A percentile compares a stretch with the other conserved stretches of the same genome.
These are phyloP conservation scores for Graphium sp. DNA, from an alignment of 2,329 filamentous ascomycete species.

Conservation along the genomic window DNA sequence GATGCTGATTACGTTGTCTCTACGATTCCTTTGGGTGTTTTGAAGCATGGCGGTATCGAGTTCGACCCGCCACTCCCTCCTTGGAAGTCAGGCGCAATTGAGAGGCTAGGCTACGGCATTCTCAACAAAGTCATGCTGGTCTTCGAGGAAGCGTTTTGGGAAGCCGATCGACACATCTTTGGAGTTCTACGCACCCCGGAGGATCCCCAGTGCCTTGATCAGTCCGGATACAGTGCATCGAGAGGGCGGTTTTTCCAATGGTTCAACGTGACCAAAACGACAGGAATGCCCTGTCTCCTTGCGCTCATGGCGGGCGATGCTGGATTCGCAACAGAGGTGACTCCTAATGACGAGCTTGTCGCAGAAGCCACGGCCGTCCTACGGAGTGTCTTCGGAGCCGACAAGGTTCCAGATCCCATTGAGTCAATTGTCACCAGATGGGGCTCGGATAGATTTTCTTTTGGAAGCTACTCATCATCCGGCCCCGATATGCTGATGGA, in stretches of 20 bases:
- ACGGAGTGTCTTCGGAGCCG: slow-evolving; percentile 52
- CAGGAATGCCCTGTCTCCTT: slow-evolving; percentile 72
- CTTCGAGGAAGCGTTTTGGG: slow-evolving; percentile 84
- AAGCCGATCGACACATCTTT: slow-evolving; percentile 79
- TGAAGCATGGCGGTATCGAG: slow-evolving; percentile 67
- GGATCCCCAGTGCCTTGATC: slow-evolving; percentile 52
- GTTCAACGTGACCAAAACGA: slow-evolving; percentile 88
- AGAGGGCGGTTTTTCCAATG: slow-evolving; percentile 94
- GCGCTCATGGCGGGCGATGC: slow-evolving; percentile 94
- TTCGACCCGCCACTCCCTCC: slow-evolving; percentile 83
- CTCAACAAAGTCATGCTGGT: slow-evolving; percentile 92
- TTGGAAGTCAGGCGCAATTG: slow-evolving; percentile 70
- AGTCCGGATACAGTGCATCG: slow-evolving; percentile 60
- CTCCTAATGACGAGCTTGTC: slow-evolving; percentile 59
- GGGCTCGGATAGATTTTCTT: slow-evolving; percentile 80
- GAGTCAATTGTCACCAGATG: slow-evolving; percentile 87
- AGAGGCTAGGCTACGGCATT: slow-evolving; percentile 77
- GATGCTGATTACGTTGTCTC: slow-evolving; percentile 85
- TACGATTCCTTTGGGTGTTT: slow-evolving; percentile 76
- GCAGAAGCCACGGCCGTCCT: slow-evolving; percentile 67
- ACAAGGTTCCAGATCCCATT: slow-evolving; percentile 54
- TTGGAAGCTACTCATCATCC: slow-evolving; percentile 89
- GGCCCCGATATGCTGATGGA: slow-evolving; percentile 65
- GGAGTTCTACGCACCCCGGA: slow-evolving; percentile 67
- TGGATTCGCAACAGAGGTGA: slow-evolving; percentile 70